Conservation (phyloP, 2,329 filamentous ascomycete genomes). For the Cladorrhinum sp. region DNA sequence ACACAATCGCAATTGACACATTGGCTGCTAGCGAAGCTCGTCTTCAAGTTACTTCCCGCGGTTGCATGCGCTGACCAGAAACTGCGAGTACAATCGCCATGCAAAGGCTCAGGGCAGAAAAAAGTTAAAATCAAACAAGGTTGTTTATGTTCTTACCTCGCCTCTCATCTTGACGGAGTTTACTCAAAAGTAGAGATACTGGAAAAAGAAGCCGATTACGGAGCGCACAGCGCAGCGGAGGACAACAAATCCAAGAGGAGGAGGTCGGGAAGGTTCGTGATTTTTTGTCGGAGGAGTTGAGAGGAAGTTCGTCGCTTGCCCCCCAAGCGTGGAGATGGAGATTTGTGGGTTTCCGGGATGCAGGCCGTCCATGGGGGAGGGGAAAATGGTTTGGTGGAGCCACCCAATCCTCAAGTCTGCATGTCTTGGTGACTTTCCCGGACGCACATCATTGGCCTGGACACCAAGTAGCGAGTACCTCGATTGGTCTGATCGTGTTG, state of each 20-base stretch:
- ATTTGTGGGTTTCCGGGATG: slow-evolving; percentile 21
- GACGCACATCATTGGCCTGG: not conserved
- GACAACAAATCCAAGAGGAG: slow-evolving; percentile 17
- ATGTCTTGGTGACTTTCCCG: slow-evolving; percentile 4
- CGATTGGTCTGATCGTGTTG: not conserved
- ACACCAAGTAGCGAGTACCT: not conserved
- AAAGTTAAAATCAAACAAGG: not conserved
- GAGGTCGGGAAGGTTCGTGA: slow-evolving; percentile 18
- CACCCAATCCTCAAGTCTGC: not conserved
- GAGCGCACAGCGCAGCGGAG: slow-evolving; percentile 30
- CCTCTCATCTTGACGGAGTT: slow-evolving; percentile 30
- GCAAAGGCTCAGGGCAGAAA: slow-evolving; percentile 1
- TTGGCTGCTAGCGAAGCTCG: not conserved
- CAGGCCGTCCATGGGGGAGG: slow-evolving; percentile 11
- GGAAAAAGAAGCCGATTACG: slow-evolving; percentile 18
- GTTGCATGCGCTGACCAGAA: not conserved
- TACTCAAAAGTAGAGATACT: slow-evolving; percentile 16
- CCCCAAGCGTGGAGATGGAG: slow-evolving; percentile 11
- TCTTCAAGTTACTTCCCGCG: not conserved
- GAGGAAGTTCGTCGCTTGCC: slow-evolving; percentile 14
- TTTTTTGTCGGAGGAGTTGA: slow-evolving; percentile 16
- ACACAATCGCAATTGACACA: not conserved
- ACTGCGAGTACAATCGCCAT: slow-evolving; percentile 15
- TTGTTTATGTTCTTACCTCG: slow-evolving; percentile 27
- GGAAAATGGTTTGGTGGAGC: slow-evolving; percentile 5